Percentiles rank a stretch among this genome's conserved stretches.
Evolutionary conservation across 192 early-diverging fungal genomes (phyloP).

Genomic region (Allomyces javanicus): DNA sequence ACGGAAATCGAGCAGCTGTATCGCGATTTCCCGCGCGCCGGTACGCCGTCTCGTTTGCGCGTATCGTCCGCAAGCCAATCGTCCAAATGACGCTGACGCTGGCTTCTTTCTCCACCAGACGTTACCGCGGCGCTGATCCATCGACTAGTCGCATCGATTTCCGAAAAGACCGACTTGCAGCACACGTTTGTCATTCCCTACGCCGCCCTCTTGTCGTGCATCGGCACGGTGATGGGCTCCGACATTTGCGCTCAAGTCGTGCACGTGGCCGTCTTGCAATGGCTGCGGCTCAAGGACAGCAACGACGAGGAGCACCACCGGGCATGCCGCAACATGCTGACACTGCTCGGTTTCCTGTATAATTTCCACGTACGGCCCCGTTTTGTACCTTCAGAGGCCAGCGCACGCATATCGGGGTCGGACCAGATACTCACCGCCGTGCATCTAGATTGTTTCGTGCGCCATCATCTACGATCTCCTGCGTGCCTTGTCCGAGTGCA

Average conservation of each 20-base stretch:
- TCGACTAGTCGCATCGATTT: conserved; percentile 24
- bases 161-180: conserved; percentile 63
- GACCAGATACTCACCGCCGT: no score
- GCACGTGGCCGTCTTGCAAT: conserved; percentile 13
- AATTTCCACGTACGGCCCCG: conserved; percentile 49
- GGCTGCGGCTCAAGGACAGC: conserved; percentile 6
- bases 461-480: conserved; percentile 77
- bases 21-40: conserved; percentile 23
- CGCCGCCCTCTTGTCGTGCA: conserved; percentile 60
- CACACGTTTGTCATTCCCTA: conserved; percentile 82
- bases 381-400: no score
- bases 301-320: conserved; percentile 30
- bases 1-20: conserved; percentile 59
- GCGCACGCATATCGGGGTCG: no score
- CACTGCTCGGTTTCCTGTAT: conserved; percentile 65
- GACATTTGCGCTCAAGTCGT: conserved; percentile 48
- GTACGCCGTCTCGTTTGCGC: no score
- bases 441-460: conserved; percentile 27
- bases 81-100: no score
- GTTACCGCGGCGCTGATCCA: no score
- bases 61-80: no score
- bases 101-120: no score
- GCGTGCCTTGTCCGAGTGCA: conserved; percentile 37
- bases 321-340: conserved; percentile 60
- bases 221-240: conserved; percentile 62